Evolutionary conservation across 371 early-diverging fungal genomes (phyloP), one percentile per base, ranked within the genome.

Genomic region (Mucor velutinosus): DNA sequence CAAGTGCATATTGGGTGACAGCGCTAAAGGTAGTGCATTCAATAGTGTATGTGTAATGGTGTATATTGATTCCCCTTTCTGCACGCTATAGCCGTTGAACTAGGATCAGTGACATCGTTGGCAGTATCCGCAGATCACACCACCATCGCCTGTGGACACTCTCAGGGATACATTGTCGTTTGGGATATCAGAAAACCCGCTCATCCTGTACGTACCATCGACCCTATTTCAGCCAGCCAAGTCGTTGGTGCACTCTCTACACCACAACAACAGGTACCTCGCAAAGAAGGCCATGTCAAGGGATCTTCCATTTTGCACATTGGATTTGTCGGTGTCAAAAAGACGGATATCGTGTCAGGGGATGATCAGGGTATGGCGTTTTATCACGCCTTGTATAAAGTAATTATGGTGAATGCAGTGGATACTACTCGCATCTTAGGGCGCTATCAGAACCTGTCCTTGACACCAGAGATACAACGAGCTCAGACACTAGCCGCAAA

Each of bases 291-390:
- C 2, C 94, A 94, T 75, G 73, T 87, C 7, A 81, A 82, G 65
- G 91, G 90, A 7, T 80, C 90, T 1, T 78, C 91, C 3, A 87
- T 94, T 41, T 72, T 90, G 27, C 90, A 92, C 71, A 72, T 93
- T 62, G 86, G 86, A 0, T 92, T 92, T 76, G 84, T 90, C 17
- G 90, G 90, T 7, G 83, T 85, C 32, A 87, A 86, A 61, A 80
- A 85, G 61, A 79, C 85, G 12, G 91, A 89, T 7, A 81, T 94
- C 37, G 87, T 93, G 15, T 90, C 90, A 1, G 91, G 86, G 1
- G 93, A 94, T 60, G 86, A 91, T 66, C 84, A 87, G 80, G 92
- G 93, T 7, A 87, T 88, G 82, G 89, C 89, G 0, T 94, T 92
- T 73, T 87, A 89, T 66, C 94, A 94, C 67, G 71, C 86, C 11